A percentile compares a stretch with the other conserved stretches of the same genome.
phyloP scores from a whole-genome alignment of 1,139 yeast species.

The Scheffersomyces segobiensis region DNA sequence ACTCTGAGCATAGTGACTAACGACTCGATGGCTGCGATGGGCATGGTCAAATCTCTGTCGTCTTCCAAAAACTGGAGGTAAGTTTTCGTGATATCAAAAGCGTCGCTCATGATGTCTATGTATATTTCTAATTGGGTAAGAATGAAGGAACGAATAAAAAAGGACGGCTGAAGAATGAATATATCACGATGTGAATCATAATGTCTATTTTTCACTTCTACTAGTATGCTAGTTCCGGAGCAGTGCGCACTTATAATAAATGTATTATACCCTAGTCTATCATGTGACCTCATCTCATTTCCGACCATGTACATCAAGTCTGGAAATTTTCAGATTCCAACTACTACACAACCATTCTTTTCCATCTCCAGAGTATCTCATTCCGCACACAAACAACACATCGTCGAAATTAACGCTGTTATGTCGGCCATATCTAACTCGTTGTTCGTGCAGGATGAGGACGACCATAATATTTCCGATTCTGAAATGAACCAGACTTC shows the following conservation, averaged over 20 bases:
- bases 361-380: background rate
- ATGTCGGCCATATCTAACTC: constrained; percentile 5
- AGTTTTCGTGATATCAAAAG: constrained; percentile 77
- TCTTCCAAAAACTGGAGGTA: constrained; percentile 79
- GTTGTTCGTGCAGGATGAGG: constrained; percentile 16
- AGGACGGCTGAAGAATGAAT: background rate
- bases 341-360: background rate
- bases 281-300: background rate
- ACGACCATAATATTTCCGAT: constrained; percentile 1
- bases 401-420: background rate
- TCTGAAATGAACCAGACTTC: constrained; percentile 4
- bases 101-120: constrained; percentile 17
- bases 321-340: background rate
- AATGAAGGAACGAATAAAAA: background rate
- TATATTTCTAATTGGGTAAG: background rate
- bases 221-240: background rate
- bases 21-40: constrained; percentile 97
- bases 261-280: background rate
- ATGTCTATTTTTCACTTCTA: background rate
- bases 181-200: constrained; percentile 1
- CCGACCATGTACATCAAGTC: background rate
- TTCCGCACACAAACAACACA: background rate
- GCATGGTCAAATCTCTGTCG: constrained; percentile 97
- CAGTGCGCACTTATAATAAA: background rate
- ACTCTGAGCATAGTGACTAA: constrained; percentile 78